These are phyloP conservation scores for Adenanthera pavonina DNA, from an alignment of 306 rosid species.

Conservation along the genomic window DNA sequence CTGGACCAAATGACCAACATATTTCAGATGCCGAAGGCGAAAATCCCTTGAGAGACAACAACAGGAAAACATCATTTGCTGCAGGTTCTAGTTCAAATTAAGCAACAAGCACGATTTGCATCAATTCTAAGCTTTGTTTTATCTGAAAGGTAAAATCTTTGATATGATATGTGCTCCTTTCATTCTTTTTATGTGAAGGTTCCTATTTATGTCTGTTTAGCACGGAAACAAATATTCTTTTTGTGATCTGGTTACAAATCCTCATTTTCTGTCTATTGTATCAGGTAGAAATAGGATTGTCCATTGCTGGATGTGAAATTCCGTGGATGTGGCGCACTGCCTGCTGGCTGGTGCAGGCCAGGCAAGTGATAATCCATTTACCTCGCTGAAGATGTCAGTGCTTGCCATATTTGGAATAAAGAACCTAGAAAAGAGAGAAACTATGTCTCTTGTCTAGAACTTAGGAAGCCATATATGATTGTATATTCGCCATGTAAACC, in stretches of 20 bases:
- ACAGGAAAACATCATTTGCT: slow-evolving; percentile 55
- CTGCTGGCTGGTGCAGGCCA: slow-evolving; percentile 38
- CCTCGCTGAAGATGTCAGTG: slow-evolving; percentile 44
- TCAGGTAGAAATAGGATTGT: slow-evolving; percentile 61
- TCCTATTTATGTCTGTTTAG: not conserved
- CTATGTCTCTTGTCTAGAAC: slow-evolving; percentile 41
- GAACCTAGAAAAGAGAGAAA: slow-evolving; percentile 34
- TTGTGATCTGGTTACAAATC: not conserved
- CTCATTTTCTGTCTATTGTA: slow-evolving; percentile 33
- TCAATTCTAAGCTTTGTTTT: slow-evolving; percentile 48
- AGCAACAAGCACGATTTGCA: slow-evolving; percentile 44
- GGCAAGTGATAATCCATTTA: slow-evolving; percentile 48
- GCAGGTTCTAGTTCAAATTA: slow-evolving; percentile 86
- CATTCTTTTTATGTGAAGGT: slow-evolving; percentile 1
- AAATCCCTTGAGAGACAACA: slow-evolving; percentile 49
- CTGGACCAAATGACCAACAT: slow-evolving; percentile 51
- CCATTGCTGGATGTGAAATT: slow-evolving; percentile 41
- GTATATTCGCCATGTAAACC: slow-evolving; percentile 53
- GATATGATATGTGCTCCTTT: slow-evolving; percentile 24
- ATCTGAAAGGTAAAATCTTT: slow-evolving; percentile 50
- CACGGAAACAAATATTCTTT: slow-evolving; percentile 9
- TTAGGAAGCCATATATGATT: slow-evolving; percentile 45
- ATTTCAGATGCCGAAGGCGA: slow-evolving; percentile 54
- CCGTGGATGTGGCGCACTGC: slow-evolving; percentile 47
- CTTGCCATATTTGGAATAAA: slow-evolving; percentile 54